These are phyloP conservation scores for Aspergillus sp. DNA, from an alignment of 2,329 filamentous ascomycete genomes.

Conservation along the genomic window DNA sequence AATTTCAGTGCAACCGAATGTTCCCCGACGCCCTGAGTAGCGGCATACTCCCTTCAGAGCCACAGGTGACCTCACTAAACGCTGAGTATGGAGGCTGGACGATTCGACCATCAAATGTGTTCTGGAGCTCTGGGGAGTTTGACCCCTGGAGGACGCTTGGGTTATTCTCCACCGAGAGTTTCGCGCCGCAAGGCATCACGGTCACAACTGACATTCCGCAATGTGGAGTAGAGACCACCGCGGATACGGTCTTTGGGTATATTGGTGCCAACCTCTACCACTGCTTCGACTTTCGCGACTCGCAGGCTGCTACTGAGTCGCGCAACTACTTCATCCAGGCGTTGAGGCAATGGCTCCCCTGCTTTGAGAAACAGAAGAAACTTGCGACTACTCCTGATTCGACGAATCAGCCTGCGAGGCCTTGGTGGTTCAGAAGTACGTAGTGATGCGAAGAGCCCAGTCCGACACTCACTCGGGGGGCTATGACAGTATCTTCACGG, in stretches of 20 bases:
- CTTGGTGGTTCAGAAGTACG: not conserved
- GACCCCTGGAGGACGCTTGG: slow-evolving; percentile 58
- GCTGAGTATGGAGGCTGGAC: slow-evolving; percentile 54
- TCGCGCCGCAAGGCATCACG: slow-evolving; percentile 44
- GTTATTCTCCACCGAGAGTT: slow-evolving; percentile 46
- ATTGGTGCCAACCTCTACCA: slow-evolving; percentile 53
- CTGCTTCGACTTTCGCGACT: slow-evolving; percentile 52
- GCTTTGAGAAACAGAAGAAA: slow-evolving; percentile 34
- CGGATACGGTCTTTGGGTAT: slow-evolving; percentile 54
- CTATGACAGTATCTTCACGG: not conserved
- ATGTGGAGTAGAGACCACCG: slow-evolving; percentile 45
- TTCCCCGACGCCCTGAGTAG: slow-evolving; percentile 50
- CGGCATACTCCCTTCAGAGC: slow-evolving; percentile 48
- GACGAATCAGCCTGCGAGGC: not conserved
- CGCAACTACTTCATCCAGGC: slow-evolving; percentile 47
- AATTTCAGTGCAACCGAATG: slow-evolving; percentile 53
- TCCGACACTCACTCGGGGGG: not conserved
- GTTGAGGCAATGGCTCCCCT: slow-evolving; percentile 53
- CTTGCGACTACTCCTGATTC: no score
- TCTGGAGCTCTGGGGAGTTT: slow-evolving; percentile 56
- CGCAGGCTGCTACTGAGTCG: slow-evolving; percentile 38
- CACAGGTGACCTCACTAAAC: slow-evolving; percentile 48
- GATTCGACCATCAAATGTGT: slow-evolving; percentile 57
- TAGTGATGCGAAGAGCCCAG: not conserved
- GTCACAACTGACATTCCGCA: slow-evolving; percentile 48